Evolutionary conservation across 2,329 filamentous ascomycete species (phyloP), one percentile per base, ranked within the genome.

Genomic region (Fusarium xylarioides): DNA sequence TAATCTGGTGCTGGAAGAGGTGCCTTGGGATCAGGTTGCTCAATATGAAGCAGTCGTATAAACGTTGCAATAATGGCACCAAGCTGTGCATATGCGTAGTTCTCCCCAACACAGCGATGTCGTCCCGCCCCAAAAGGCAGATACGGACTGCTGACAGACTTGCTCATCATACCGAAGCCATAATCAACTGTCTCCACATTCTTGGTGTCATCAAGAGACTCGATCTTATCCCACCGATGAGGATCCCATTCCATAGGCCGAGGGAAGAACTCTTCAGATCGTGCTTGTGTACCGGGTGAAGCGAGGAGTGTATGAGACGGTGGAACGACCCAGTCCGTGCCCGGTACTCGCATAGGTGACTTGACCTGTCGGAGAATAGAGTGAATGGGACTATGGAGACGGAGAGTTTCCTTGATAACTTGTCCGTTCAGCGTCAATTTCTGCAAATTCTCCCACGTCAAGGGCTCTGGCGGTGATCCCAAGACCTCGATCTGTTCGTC

Each of bases 91-190:
- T 96, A 97, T 67, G 95, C 95, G 80, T 98, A 98, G 79, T 97
- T 94, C 86, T 98, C 95, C 70, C 95, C 95, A 78, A 98, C 97
- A 83, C 95, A 98, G 68, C 95, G 88, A 84, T 98, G 95, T 71
- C 95, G 87, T 42, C 95, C 95, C n/a, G 95, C 95, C 53, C 95
- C 95, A 80, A 98, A 98, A 1, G 95, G 95, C 38, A 98, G 88
- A 81, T 98, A 98, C 0, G 95, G 95, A 35, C 93, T 96, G 63
- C 89, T 90, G 12, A 94, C 92, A 63, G 95, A 95, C 86, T 97
- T 97, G 85, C 89, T 95, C 75, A 98, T 93, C 61, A 97, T 85
- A 63, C 95, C 95, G 81, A 97, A 98, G n/a, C 95, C 95, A 80
- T 97, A 98, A 79, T 98, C 95, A 58, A 95, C 89, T 82, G 93